Evolutionary conservation across 208 protist species (phyloP), one percentile per base, ranked within the genome.

Genomic region (Porcisia hertigi): DNA sequence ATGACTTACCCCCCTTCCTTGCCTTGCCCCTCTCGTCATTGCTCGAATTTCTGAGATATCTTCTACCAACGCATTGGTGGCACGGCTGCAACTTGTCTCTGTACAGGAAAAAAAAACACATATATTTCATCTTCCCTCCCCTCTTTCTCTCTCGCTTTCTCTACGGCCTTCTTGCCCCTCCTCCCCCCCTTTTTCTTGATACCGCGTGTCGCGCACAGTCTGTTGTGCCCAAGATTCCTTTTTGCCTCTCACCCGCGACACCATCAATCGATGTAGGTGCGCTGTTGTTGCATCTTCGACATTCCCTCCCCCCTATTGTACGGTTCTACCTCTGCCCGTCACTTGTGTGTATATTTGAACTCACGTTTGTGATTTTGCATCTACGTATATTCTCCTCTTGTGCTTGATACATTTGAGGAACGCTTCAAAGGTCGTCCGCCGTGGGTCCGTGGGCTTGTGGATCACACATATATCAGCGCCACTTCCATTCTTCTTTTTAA

Each of bases 401-500:
- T 7, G 11, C 47, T 58, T 72, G 1, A 49, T 18, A 11, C 39
- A 30, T 47, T 8, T 7, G 63, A 67, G 63, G 63, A 67, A 67
- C 16, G 8, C 8, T 52, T 49, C 63, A n/a, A 49, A 67, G 63
- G 7, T n/a, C 9, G 41, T 20, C 20, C 41, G 2, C 41, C 16
- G 63, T 34, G 63, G 16, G 41, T 52, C 16, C 63, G 30, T 16
- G 41, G 9, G 18, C 47, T 12, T 47, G 14, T 67, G 23, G 1
- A 52, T 52, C 47, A 52, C 47, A 52, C 23, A 49, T 18, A 49
- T 25, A 67, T 30, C 6, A 20, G 47, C 39, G 23, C 8, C 23
- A 65, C 63, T 11, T n/a, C 41, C 16, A 86, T 73, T 55, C 69
- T 83, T 86, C 76, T 36, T 59, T 74, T 69, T 34, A 12, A 18